Base-by-base conservation (phyloP, 1,139 yeast species). In the Taphrina pruni region DNA sequence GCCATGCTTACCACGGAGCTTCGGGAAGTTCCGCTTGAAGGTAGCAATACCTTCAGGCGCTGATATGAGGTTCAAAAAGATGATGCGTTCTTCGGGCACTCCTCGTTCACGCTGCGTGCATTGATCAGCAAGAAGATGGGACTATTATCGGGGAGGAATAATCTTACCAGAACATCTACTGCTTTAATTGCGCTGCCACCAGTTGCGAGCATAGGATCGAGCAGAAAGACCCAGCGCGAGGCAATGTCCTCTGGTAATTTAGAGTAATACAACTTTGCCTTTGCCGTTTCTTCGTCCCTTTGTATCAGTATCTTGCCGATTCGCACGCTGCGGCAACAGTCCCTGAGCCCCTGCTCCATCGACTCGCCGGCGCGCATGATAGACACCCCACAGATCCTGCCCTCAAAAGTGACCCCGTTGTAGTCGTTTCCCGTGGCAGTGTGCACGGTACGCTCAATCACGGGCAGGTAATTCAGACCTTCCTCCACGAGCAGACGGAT, bases 171-270 rank as follows among this genome's bases (percentile, higher is more conserved):
- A 20, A 94, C 98, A 72, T 94, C 97, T 36, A 93, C 91, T 4
- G 98, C 99, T 94, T 93, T 90, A 81, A 90, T 87, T 14, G 98
- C 99, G 72, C 97, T 89, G 66, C 99, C 99, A 72, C 99, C 99
- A 32, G 99, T 94, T 51, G 99, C 99, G 77, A 94, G 84, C 96
- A 94, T 90, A 71, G 99, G 99, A 76, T 94, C 99, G 74, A 94
- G 82, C 76, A 94, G 81, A 77, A 94, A 89, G 32, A 94, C 98
- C 75, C 87, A 94, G 74, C 99, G 84, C 45, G 89, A 89, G 66
- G 88, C 81, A 72, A 94, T 93, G 76, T 94, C 99, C 72, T 87
- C 92, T 36, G 99, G 99, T 73, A 94, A 84, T 79, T 94, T 94
- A 75, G 90, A 97, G 78, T 93, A 94, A 79, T 89, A 94, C 43